A percentile compares a stretch with the other conserved stretches of the same genome.
These are phyloP conservation scores for Eimeria acervulina DNA, from an alignment of 169 alveolate species.

Conservation along the genomic window DNA sequence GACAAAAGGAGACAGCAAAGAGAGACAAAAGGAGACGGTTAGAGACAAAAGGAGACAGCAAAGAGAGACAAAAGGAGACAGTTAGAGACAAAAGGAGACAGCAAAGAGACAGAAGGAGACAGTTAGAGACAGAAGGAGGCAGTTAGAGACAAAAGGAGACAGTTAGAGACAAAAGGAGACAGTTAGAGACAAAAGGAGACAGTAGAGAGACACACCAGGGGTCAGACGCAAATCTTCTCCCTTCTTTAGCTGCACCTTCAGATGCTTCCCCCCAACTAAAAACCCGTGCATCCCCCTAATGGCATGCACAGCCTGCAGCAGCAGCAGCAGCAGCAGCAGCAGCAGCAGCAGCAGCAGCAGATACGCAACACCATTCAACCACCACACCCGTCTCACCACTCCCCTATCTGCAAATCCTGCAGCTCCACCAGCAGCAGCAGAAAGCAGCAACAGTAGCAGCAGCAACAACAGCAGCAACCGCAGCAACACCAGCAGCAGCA, in stretches of 20 bases:
- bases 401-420: background rate
- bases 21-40: background rate
- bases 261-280: slow-evolving; percentile 90
- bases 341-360: slow-evolving; percentile 25
- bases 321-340: slow-evolving; percentile 60
- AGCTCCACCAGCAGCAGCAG: too few relatives aligned
- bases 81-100: background rate
- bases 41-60: background rate
- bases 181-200: background rate
- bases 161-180: background rate
- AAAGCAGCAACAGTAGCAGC: too few relatives aligned
- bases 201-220: background rate
- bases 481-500: background rate
- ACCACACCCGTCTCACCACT: background rate
- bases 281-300: slow-evolving; percentile 94
- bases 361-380: background rate
- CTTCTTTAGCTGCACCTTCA: slow-evolving; percentile 93
- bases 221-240: slow-evolving; percentile 89
- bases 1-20: too few relatives aligned
- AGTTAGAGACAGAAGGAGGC: background rate
- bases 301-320: slow-evolving; percentile 87
- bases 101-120: background rate
- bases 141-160: background rate
- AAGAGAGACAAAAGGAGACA: background rate
- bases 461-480: background rate